Evolutionary conservation across 495 filamentous ascomycete species (phyloP).

Genomic region (Durotheca rogersii): DNA sequence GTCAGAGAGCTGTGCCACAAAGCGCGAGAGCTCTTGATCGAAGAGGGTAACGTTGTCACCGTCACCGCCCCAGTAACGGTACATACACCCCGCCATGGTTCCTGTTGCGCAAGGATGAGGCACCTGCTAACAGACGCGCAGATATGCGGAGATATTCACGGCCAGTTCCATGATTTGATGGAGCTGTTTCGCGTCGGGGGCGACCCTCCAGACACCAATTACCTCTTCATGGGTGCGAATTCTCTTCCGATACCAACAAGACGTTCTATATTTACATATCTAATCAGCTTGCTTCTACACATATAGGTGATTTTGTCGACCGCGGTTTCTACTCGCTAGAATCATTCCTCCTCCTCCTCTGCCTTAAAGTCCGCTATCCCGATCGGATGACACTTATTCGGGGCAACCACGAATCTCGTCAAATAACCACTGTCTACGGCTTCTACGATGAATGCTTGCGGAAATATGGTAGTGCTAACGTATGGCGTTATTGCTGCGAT

Average conservation of each 20-base stretch:
- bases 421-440: constrained; percentile 97
- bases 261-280: too few relatives aligned
- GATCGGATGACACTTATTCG: constrained; percentile 96
- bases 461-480: constrained; percentile 96
- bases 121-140: constrained; percentile 30
- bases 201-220: constrained; percentile 95
- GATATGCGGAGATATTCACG: constrained; percentile 99
- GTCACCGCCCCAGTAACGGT: constrained; percentile 94
- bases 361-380: constrained; percentile 95
- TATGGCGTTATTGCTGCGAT: constrained; percentile 98
- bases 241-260: neutral
- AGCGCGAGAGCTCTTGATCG: constrained; percentile 91
- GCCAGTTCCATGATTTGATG: constrained; percentile 98
- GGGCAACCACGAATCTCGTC: constrained; percentile 95
- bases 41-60: constrained; percentile 96
- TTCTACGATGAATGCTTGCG: constrained; percentile 98
- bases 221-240: constrained; percentile 85
- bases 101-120: neutral
- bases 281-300: constrained; percentile 8
- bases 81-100: constrained; percentile 17
- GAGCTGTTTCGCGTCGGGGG: constrained; percentile 96
- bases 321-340: constrained; percentile 97
- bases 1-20: constrained; percentile 98
- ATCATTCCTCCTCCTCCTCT: constrained; percentile 90
- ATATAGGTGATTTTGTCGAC: constrained; percentile 88